A percentile compares a stretch with the other conserved stretches of the same genome.
These are phyloP conservation scores for Crithidia thermophila DNA, from an alignment of 208 protist species.

Conservation along the genomic window DNA sequence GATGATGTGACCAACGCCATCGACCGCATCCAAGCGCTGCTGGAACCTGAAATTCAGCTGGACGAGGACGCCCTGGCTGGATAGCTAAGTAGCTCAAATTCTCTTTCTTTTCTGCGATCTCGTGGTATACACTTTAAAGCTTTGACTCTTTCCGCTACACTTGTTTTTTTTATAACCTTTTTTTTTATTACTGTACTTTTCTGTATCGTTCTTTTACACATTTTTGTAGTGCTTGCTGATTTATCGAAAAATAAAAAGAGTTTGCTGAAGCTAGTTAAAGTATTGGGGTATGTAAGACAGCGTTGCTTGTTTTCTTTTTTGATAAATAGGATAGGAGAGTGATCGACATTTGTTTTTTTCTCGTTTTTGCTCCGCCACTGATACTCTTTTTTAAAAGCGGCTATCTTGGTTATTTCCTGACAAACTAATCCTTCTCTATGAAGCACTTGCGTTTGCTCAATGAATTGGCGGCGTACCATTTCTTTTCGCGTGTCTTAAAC, in stretches of 20 bases:
- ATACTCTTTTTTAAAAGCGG: no score
- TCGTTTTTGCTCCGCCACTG: not conserved
- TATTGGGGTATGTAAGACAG: not conserved
- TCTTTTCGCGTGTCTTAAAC: no score
- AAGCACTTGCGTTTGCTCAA: no score
- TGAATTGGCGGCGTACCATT: no score
- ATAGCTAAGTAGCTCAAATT: not conserved
- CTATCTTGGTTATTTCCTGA: not conserved
- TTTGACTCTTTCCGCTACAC: constrained; percentile 6
- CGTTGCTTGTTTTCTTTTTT: constrained; percentile 11
- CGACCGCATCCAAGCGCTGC: constrained; percentile 22
- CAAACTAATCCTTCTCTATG: no score
- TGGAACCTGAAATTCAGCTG: constrained; percentile 30
- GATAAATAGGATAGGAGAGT: not conserved
- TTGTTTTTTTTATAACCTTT: constrained; percentile 2
- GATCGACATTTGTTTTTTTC: not conserved
- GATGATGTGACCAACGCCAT: constrained; percentile 17
- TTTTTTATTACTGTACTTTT: constrained; percentile 3
- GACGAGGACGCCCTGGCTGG: constrained; percentile 19
- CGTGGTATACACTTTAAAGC: no score
- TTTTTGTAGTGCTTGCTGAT: not conserved
- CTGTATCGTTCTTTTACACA: not conserved
- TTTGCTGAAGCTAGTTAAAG: not conserved
- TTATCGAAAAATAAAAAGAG: not conserved
- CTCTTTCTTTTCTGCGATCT: no score